Evolutionary conservation across 148 eudicot genomes (phyloP).

Genomic region (Chenopodium quinoa): DNA sequence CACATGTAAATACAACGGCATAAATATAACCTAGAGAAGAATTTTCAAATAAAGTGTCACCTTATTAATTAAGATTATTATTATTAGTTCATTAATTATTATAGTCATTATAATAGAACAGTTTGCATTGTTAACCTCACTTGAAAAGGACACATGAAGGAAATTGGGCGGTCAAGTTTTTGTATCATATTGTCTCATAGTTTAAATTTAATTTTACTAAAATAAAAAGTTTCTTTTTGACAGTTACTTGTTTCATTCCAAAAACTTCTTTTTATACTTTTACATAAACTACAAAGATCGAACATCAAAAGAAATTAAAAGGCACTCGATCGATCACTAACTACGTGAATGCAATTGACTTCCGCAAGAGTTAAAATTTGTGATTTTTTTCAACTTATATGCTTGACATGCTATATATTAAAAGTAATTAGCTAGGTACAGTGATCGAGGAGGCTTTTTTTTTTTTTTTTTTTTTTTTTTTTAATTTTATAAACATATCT

Average conservation of each 20-base stretch:
- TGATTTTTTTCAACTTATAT: neutral
- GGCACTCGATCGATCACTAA: neutral
- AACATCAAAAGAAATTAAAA: neutral
- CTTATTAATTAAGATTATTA: too few species aligned
- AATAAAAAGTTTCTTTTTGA: slow-evolving; percentile 11
- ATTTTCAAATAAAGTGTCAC: too few species aligned
- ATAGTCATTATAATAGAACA: neutral
- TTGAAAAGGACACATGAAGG: slow-evolving; percentile 9
- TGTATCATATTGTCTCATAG: neutral
- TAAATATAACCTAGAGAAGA: too few species aligned
- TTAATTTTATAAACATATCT: too few species aligned
- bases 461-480: too few species aligned
- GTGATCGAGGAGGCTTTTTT: neutral
- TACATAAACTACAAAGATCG: neutral
- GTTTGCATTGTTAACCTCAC: slow-evolving; percentile 18
- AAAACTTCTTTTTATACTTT: neutral
- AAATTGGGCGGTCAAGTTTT: slow-evolving; percentile 11
- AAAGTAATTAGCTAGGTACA: slow-evolving; percentile 6
- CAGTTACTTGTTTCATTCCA: slow-evolving; percentile 22
- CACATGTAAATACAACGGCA: too few species aligned
- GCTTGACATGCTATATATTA: neutral
- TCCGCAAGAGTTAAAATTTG: neutral
- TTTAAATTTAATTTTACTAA: neutral
- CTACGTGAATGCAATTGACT: slow-evolving; percentile 12
- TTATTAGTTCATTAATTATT: neutral